These are phyloP conservation scores for Lepidium africanum DNA, from an alignment of 345 rosid genomes.

Conservation along the genomic window DNA sequence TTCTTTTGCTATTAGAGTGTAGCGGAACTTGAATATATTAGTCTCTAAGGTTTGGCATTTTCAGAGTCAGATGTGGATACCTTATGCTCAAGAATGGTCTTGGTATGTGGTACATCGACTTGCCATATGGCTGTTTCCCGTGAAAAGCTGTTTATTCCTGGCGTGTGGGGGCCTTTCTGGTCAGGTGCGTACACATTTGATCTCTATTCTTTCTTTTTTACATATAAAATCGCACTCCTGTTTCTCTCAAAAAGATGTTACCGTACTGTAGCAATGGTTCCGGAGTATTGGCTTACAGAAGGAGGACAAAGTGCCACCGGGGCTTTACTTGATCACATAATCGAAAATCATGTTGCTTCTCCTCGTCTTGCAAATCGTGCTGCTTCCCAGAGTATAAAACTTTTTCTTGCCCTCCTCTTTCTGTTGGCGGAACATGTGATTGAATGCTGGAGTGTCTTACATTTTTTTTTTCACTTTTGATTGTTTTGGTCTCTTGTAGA, in stretches of 20 bases:
- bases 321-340: slow-evolving; percentile 73
- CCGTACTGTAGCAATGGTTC: slow-evolving; percentile 74
- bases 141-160: slow-evolving; percentile 84
- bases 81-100: slow-evolving; percentile 71
- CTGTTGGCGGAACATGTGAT: neutral
- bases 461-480: neutral
- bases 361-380: slow-evolving; percentile 82
- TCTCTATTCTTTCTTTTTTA: neutral
- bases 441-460: neutral
- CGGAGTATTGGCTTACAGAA: slow-evolving; percentile 95
- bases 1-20: neutral
- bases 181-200: slow-evolving; percentile 51
- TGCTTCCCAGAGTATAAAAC: slow-evolving; percentile 71
- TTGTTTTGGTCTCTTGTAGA: slow-evolving; percentile 40
- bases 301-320: slow-evolving; percentile 99
- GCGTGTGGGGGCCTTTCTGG: slow-evolving; percentile 99
- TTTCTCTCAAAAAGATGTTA: no score
- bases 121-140: slow-evolving; percentile 93
- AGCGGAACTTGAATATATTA: neutral
- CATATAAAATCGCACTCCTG: neutral
- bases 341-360: slow-evolving; percentile 89
- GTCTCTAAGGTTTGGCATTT: neutral
- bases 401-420: neutral
- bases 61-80: slow-evolving; percentile 57
- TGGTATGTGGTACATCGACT: slow-evolving; percentile 95